Evolutionary conservation across 192 early-diverging fungal species (phyloP).

Genomic region (Backusella australiensis): DNA sequence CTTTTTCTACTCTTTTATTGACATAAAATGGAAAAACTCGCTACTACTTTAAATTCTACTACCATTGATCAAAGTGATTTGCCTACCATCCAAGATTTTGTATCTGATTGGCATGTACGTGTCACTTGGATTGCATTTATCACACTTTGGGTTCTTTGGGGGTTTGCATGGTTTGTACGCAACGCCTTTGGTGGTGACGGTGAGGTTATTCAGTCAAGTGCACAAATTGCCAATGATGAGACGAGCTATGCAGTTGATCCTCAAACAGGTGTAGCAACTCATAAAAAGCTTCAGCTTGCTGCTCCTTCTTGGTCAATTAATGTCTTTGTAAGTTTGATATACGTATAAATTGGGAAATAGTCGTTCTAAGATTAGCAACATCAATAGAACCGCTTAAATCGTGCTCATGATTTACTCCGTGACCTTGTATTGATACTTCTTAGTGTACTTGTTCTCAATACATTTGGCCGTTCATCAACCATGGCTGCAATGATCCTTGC

Average conservation of each 20-base stretch:
- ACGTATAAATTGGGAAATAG: neutral
- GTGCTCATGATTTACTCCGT: conserved; percentile 28
- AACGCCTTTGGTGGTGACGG: conserved; percentile 23
- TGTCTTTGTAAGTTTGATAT: conserved; percentile 17
- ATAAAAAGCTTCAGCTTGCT: neutral
- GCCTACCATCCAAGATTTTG: neutral
- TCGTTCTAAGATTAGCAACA: neutral
- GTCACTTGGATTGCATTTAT: conserved; percentile 30
- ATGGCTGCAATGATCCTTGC: conserved; percentile 33
- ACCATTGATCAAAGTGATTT: neutral
- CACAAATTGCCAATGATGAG: neutral
- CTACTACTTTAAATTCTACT: neutral
- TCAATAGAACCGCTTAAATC: conserved; percentile 24
- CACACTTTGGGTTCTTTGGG: conserved; percentile 34
- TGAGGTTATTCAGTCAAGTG: neutral
- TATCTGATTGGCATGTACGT: conserved; percentile 23
- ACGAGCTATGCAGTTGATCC: neutral
- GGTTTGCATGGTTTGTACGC: conserved; percentile 27
- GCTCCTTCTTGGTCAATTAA: conserved; percentile 7
- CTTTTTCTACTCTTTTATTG: neutral
- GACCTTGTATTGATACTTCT: conserved; percentile 37
- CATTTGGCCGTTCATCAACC: conserved; percentile 33
- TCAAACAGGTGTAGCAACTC: neutral
- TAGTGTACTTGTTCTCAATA: conserved; percentile 31
- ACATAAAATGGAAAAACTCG: neutral